Conservation (phyloP, 2,329 filamentous ascomycete genomes). For the Dactylonectria macrodidyma region DNA sequence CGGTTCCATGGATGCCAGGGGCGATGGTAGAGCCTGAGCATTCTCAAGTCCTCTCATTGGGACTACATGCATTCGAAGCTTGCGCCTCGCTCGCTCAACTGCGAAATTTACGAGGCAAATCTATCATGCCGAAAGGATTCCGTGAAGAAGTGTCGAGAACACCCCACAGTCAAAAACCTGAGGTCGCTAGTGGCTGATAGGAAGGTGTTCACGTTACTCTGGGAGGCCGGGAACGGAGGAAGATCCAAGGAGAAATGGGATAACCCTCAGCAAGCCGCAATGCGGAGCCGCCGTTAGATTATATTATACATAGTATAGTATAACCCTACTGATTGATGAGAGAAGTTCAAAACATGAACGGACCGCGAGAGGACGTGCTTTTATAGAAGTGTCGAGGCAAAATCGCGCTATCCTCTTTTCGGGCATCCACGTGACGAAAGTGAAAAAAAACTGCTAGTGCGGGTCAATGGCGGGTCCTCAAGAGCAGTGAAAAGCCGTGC, state of each 20-base stretch:
- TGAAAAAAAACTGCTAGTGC: not conserved
- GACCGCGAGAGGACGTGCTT: slow-evolving; percentile 33
- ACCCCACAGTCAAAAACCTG: slow-evolving; percentile 67
- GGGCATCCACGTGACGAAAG: not conserved
- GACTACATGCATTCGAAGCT: not conserved
- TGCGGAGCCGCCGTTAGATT: slow-evolving; percentile 67
- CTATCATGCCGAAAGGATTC: not conserved
- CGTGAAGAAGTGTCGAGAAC: slow-evolving; percentile 59
- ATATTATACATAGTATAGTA: slow-evolving; percentile 67
- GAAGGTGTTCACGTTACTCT: slow-evolving; percentile 64
- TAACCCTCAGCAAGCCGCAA: slow-evolving; percentile 70
- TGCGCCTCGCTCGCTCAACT: no score
- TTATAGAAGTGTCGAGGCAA: not conserved
- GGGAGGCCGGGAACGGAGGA: slow-evolving; percentile 71
- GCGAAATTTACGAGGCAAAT: not conserved
- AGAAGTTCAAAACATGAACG: slow-evolving; percentile 3
- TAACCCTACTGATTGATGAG: slow-evolving; percentile 51
- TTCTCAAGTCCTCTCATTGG: not conserved
- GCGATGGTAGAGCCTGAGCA: no score
- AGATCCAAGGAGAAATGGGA: slow-evolving; percentile 63
- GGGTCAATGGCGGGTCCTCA: not conserved
- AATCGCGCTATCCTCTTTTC: slow-evolving; percentile 1
- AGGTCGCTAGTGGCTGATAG: slow-evolving; percentile 59
- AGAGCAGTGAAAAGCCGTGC: not conserved
- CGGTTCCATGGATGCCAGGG: no score